phyloP scores from a whole-genome alignment of 805 yeast species.

The Starmerella bombi region DNA sequence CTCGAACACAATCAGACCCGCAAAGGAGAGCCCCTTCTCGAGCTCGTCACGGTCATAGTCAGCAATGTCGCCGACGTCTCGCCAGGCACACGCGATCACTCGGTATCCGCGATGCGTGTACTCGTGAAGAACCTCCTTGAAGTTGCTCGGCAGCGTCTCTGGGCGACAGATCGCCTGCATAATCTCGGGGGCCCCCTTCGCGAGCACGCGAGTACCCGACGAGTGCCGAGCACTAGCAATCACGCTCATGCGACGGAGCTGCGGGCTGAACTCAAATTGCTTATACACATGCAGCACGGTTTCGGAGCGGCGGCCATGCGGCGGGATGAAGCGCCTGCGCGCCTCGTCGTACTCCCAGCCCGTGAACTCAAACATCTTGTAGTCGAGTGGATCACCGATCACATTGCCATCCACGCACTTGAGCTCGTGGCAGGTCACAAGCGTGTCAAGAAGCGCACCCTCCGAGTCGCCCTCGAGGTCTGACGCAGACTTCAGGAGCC shows the following conservation, averaged over 20 bases:
- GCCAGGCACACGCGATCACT: constrained; percentile 84
- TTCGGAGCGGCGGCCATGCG: background rate
- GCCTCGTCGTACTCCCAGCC: constrained; percentile 66
- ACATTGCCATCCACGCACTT: constrained; percentile 63
- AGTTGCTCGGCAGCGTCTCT: constrained; percentile 59
- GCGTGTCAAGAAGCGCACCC: constrained; percentile 17
- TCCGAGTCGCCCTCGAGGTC: constrained; percentile 12
- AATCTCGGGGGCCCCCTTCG: constrained; percentile 97
- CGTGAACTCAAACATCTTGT: constrained; percentile 85
- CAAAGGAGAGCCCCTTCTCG: constrained; percentile 56
- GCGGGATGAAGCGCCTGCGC: constrained; percentile 21
- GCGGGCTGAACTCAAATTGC: constrained; percentile 70
- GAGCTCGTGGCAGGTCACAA: constrained; percentile 80
- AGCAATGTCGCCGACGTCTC: constrained; percentile 55
- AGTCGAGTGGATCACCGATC: constrained; percentile 88
- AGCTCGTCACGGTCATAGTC: constrained; percentile 44
- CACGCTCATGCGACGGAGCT: constrained; percentile 82
- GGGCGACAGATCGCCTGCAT: constrained; percentile 65
- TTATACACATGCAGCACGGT: constrained; percentile 34
- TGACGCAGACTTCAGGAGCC: constrained; percentile 9
- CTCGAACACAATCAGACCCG: constrained; percentile 87
- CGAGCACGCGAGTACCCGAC: constrained; percentile 39
- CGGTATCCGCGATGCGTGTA: constrained; percentile 92
- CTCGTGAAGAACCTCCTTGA: constrained; percentile 55
- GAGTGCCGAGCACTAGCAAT: constrained; percentile 34